phyloP scores from a whole-genome alignment of 2,329 filamentous ascomycete species.

The Claviceps arundinis region DNA sequence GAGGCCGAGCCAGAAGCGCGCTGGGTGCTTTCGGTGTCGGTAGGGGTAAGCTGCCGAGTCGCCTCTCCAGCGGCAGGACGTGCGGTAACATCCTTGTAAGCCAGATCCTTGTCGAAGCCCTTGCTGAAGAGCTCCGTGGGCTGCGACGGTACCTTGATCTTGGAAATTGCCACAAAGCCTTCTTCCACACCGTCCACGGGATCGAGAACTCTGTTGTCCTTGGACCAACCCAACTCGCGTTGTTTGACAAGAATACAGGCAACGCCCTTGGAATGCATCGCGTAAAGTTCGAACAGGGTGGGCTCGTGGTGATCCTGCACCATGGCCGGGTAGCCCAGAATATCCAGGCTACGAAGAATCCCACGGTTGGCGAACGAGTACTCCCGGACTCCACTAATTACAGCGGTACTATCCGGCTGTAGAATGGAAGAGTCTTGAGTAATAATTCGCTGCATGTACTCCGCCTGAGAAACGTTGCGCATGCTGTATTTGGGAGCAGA shows the following conservation, averaged over 20 bases:
- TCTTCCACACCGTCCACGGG: slow-evolving; percentile 63
- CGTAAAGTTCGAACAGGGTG: slow-evolving; percentile 84
- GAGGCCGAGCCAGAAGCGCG: slow-evolving; percentile 17
- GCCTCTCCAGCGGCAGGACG: slow-evolving; percentile 18
- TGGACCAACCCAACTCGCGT: slow-evolving; percentile 80
- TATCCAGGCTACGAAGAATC: slow-evolving; percentile 76
- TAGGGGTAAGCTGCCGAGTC: slow-evolving; percentile 11
- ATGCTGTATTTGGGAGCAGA: slow-evolving; percentile 89
- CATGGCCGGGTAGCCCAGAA: slow-evolving; percentile 60
- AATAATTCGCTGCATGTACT: slow-evolving; percentile 69
- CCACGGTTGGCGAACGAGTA: slow-evolving; percentile 84
- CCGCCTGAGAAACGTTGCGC: slow-evolving; percentile 70
- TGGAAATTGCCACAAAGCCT: slow-evolving; percentile 61
- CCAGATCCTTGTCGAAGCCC: slow-evolving; percentile 24
- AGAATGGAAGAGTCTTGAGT: slow-evolving; percentile 60
- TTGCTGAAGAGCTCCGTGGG: slow-evolving; percentile 20
- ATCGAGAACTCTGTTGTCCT: slow-evolving; percentile 75
- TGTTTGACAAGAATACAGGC: slow-evolving; percentile 78
- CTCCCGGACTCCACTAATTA: slow-evolving; percentile 92
- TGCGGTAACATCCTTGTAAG: slow-evolving; percentile 22
- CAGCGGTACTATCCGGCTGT: slow-evolving; percentile 85
- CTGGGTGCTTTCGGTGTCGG: slow-evolving; percentile 15
- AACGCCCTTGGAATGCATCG: slow-evolving; percentile 96
- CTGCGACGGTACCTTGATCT: slow-evolving; percentile 44
- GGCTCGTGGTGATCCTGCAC: slow-evolving; percentile 52